Percentiles rank a stretch among this genome's conserved stretches.
Evolutionary conservation across 306 rosid genomes (phyloP).

Genomic region (Begonia masoniana): DNA sequence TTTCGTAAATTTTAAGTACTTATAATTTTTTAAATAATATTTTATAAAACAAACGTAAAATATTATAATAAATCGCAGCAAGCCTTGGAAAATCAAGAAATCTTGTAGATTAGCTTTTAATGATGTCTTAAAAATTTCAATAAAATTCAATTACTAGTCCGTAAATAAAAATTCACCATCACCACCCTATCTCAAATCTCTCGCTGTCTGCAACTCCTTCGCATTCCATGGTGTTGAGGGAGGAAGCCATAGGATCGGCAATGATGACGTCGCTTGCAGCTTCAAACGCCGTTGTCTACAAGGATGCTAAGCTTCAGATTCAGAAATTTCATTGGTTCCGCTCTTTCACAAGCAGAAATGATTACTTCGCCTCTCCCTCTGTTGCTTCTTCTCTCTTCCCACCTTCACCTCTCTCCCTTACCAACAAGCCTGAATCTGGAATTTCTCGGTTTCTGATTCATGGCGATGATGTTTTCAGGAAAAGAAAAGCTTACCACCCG

Average conservation of each 20-base stretch:
- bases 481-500: conserved; percentile 8
- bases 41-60: too few relatives aligned
- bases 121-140: too few relatives aligned
- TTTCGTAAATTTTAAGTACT: too few relatives aligned
- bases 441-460: neutral
- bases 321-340: conserved; percentile 14
- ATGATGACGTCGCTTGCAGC: conserved; percentile 51
- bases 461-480: conserved; percentile 8
- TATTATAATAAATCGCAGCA: too few relatives aligned
- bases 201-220: neutral
- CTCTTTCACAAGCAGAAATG: conserved; percentile 1
- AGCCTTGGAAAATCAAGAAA: too few relatives aligned
- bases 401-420: neutral
- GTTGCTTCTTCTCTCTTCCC: conserved; percentile 19
- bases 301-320: conserved; percentile 36
- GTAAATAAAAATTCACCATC: conserved; percentile 15
- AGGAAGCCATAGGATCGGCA: conserved; percentile 1
- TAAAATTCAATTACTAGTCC: too few relatives aligned
- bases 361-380: conserved; percentile 23
- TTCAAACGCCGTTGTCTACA: conserved; percentile 20
- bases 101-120: too few relatives aligned
- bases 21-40: too few relatives aligned
- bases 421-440: neutral
- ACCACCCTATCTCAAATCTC: neutral
- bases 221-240: neutral